Conservation (phyloP, 306 rosid genomes). For the Vigna reflexopilosa region DNA sequence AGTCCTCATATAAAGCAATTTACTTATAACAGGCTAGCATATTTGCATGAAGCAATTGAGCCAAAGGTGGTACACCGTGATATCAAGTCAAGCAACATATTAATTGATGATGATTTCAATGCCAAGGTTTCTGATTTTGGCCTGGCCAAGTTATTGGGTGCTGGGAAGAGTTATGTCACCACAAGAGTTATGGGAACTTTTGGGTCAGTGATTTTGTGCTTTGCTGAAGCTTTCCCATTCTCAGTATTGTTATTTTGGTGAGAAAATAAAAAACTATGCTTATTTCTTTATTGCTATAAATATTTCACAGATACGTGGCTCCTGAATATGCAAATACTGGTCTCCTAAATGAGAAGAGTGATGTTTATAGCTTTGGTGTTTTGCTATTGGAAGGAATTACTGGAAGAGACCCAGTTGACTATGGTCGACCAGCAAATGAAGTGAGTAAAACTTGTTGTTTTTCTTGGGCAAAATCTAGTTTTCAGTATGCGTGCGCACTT, state of each 20-base stretch:
- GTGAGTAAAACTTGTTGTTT: conserved; percentile 52
- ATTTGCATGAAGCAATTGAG: conserved; percentile 94
- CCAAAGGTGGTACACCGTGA: conserved; percentile 95
- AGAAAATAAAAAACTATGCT: neutral
- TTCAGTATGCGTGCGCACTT: conserved; percentile 7
- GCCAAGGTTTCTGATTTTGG: conserved; percentile 98
- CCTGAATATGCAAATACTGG: conserved; percentile 96
- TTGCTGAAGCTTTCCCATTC: conserved; percentile 28
- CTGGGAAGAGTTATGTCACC: conserved; percentile 90
- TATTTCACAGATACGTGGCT: conserved; percentile 76
- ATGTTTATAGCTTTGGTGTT: conserved; percentile 93
- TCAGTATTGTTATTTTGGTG: conserved; percentile 17
- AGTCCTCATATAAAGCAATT: conserved; percentile 39
- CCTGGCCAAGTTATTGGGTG: conserved; percentile 90
- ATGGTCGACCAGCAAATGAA: conserved; percentile 82
- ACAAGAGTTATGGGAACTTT: conserved; percentile 98
- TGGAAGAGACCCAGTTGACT: conserved; percentile 93
- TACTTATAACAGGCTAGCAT: conserved; percentile 75
- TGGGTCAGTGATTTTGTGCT: conserved; percentile 64
- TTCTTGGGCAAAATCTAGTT: conserved; percentile 30
- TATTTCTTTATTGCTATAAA: conserved; percentile 24
- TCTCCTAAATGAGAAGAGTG: conserved; percentile 91
- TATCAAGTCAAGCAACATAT: conserved; percentile 91
- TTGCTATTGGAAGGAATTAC: conserved; percentile 86
- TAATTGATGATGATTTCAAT: conserved; percentile 88